A percentile compares a stretch with the other conserved stretches of the same genome.
Conservation (phyloP, 192 early-diverging fungal genomes). For the Backusella tuberculispora region DNA sequence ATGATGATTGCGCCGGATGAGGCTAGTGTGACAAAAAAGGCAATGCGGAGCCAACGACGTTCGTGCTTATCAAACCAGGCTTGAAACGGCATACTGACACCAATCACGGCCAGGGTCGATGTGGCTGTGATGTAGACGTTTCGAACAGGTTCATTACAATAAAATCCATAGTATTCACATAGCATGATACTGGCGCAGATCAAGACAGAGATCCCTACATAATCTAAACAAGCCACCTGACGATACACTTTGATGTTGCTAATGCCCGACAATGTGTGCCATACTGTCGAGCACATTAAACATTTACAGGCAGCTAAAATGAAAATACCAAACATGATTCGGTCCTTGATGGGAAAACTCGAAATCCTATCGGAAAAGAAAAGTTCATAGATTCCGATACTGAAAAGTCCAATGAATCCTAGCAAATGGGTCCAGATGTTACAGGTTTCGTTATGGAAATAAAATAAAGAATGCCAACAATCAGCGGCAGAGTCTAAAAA, state of each 20-base stretch:
- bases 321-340: constrained; percentile 58
- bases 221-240: constrained; percentile 59
- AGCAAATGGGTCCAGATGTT: constrained; percentile 72
- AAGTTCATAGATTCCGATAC: constrained; percentile 56
- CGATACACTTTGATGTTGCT: constrained; percentile 50
- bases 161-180: constrained; percentile 65
- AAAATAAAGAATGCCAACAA: constrained; percentile 64
- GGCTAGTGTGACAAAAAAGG: constrained; percentile 55
- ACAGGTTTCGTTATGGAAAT: constrained; percentile 70
- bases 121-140: constrained; percentile 57
- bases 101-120: constrained; percentile 48
- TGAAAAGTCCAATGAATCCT: constrained; percentile 62
- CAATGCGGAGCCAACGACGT: constrained; percentile 50
- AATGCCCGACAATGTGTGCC: constrained; percentile 61
- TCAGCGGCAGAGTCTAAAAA: constrained; percentile 55
- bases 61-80: constrained; percentile 54
- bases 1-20: constrained; percentile 56
- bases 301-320: constrained; percentile 65
- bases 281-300: constrained; percentile 60
- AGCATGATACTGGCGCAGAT: constrained; percentile 61
- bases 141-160: constrained; percentile 48
- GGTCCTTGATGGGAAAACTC: constrained; percentile 43
- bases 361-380: constrained; percentile 34
- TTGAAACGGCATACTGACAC: constrained; percentile 53
- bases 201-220: constrained; percentile 64